These are phyloP conservation scores for Sporothrix brasiliensis DNA, from an alignment of 2,329 filamentous ascomycete species.

Conservation along the genomic window DNA sequence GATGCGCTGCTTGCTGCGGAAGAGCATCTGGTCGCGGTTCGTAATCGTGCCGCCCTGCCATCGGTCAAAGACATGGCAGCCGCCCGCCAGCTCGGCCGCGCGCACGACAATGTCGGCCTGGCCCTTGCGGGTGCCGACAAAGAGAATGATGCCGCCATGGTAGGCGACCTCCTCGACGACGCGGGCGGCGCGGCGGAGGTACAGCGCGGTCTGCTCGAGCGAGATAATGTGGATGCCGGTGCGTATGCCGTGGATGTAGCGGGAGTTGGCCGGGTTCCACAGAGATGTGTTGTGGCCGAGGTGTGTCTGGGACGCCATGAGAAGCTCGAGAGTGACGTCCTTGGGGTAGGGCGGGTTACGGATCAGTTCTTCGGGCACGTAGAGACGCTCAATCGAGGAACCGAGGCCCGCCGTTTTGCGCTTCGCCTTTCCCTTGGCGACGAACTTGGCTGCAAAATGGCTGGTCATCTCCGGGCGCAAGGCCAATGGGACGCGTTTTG, in stretches of 20 bases:
- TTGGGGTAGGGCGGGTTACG: slow-evolving; percentile 72
- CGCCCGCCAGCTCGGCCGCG: slow-evolving; percentile 75
- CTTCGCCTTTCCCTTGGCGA: slow-evolving; percentile 49
- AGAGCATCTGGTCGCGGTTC: slow-evolving; percentile 88
- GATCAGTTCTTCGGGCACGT: slow-evolving; percentile 68
- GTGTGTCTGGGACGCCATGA: slow-evolving; percentile 84
- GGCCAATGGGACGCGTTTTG: slow-evolving; percentile 12
- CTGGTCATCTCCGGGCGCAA: slow-evolving; percentile 27
- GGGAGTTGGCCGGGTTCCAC: slow-evolving; percentile 93
- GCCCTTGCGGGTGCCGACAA: slow-evolving; percentile 82
- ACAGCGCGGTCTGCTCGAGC: slow-evolving; percentile 82
- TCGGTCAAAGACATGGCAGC: slow-evolving; percentile 86
- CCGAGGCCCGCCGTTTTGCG: slow-evolving; percentile 54
- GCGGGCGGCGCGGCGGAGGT: slow-evolving; percentile 89
- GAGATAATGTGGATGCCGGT: slow-evolving; percentile 91
- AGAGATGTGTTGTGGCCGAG: slow-evolving; percentile 87
- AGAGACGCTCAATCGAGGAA: slow-evolving; percentile 56
- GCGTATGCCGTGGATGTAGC: slow-evolving; percentile 90
- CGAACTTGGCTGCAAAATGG: slow-evolving; percentile 44
- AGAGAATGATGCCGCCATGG: slow-evolving; percentile 81
- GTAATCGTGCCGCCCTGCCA: slow-evolving; percentile 93
- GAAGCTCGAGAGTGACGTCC: slow-evolving; percentile 85
- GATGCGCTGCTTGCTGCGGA: slow-evolving; percentile 68
- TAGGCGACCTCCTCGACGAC: slow-evolving; percentile 86
- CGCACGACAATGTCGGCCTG: slow-evolving; percentile 80